These are phyloP conservation scores for Yamadazyma atmosphaerica DNA, from an alignment of 1,139 yeast species.

Conservation along the genomic window DNA sequence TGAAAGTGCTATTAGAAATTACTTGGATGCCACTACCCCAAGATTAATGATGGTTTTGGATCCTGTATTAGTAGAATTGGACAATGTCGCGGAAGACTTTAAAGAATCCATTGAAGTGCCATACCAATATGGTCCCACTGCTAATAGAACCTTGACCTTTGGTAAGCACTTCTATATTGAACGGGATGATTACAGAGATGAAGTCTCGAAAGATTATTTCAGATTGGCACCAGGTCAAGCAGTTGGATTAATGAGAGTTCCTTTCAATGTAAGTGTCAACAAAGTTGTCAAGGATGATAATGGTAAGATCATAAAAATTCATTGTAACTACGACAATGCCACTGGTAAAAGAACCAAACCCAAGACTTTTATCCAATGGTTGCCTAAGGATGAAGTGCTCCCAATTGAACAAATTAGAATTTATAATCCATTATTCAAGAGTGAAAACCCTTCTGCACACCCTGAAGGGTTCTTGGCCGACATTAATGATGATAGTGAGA, in stretches of 20 bases:
- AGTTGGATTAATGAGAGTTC: conserved; percentile 94
- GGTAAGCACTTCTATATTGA: conserved; percentile 80
- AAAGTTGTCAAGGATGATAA: conserved; percentile 60
- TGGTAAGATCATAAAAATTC: conserved; percentile 69
- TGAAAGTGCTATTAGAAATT: conserved; percentile 85
- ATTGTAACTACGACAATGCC: conserved; percentile 74
- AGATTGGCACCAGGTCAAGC: conserved; percentile 92
- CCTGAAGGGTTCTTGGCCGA: conserved; percentile 89
- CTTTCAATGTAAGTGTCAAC: conserved; percentile 75
- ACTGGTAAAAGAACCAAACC: conserved; percentile 62
- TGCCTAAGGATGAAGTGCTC: conserved; percentile 65
- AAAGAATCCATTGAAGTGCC: conserved; percentile 76
- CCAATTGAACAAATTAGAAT: conserved; percentile 75
- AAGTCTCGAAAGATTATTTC: conserved; percentile 60
- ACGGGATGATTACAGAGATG: conserved; percentile 80
- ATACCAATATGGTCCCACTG: conserved; percentile 67
- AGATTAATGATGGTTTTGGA: conserved; percentile 91
- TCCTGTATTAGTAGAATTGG: conserved; percentile 82
- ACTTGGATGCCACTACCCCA: conserved; percentile 88
- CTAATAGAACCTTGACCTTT: conserved; percentile 76
- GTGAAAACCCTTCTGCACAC: conserved; percentile 87
- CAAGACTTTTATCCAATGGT: conserved; percentile 97
- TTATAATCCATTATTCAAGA: conserved; percentile 83
- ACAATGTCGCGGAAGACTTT: conserved; percentile 75
- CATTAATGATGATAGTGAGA: conserved; percentile 77